Evolutionary conservation across 495 filamentous ascomycete genomes (phyloP), one percentile per base, ranked within the genome.

Genomic region (Aspergillus hancockii): DNA sequence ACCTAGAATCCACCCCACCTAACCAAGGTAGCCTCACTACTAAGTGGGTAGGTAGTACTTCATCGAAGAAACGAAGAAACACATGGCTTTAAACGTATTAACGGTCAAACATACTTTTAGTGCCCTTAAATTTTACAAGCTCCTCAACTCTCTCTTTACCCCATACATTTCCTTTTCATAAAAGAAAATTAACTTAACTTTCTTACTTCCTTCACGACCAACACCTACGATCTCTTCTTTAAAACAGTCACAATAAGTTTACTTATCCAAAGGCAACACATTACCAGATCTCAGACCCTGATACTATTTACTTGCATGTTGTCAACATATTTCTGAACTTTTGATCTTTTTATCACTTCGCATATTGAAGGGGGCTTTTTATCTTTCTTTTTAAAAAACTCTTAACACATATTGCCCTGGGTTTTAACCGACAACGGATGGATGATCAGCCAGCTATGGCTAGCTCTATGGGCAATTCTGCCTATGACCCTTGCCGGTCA

Each of bases 351-450:
- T 3, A 28, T 7, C 25, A 28, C 7, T 28, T 3, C 25, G 25
- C 3, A 28, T 28, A 28, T 28, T 28, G 25, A 28, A n/a, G 25
- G 25, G 25, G 25, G 7, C 7, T 28, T 28, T 28, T 7, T 28
- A 3, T 43, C 46, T 12, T 49, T 49, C n/a, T 49, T 49, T 12
- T 4, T 16, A 14, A 4, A 51, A 10, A 13, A 3, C 34, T 13
- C 34, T n/a, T 14, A n/a, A 18, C 38, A 41, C 2, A 13, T 21
- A 79, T 80, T 75, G 63, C 57, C 31, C 64, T 69, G 50, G 66
- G 70, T 13, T 43, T 63, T 16, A 80, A 76, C 62, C 67, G 73
- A 57, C 66, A 66, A 54, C 75, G 75, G 7, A 36, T 75, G 34
- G 64, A 63, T 34, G 60, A 55, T 25, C 52, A 61, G 13, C 49